Evolutionary conservation across 2,329 filamentous ascomycete genomes (phyloP), one percentile per base, ranked within the genome.

Genomic region (Orbilia javanica): DNA sequence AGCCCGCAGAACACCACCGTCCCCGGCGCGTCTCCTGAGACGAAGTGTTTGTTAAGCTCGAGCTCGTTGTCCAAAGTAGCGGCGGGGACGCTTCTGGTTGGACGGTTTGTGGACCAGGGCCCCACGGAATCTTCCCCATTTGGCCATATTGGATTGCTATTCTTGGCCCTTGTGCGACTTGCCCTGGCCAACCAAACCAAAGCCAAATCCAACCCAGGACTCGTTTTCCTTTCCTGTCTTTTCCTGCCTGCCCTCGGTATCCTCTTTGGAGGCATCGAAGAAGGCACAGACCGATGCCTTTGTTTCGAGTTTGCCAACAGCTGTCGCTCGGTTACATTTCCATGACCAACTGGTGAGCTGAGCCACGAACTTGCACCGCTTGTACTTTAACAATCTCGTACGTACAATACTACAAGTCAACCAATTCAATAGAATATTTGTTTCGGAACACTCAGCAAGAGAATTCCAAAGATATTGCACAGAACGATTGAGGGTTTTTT

Each of bases 1-100:
- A 46, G 34, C 57, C 22, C 52, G 52, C 52, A 63, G 57, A 39
- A 63, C 57, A 29, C 13, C 18, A 18, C n/a, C 22, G n/a, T 42
- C n/a, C 55, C 60, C 36, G 46, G 74, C 74, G 74, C 74, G 74
- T 72, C 34, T 77, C n/a, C 29, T 71, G 73, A 70, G 73, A 70
- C 73, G 57, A 65, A 53, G 34, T 31, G 42, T 60, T 60, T 63
- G 27, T 55, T 11, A 50, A 53, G 22, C 44, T 60, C 36, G 18
- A 18, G 20, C 22, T 27, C 55, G 29, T 36, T 7, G 42, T 52
- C 42, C 25, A 39, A 22, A 15, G 34, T 11, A 22, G 27, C 15
- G 50, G 70, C 50, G 69, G 55, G 36, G 31, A 18, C 31, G 39
- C 29, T 7, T 74, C 42, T 74, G 70, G 52, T 74, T 67, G 63